Percentiles rank a stretch among this genome's conserved stretches.
These are phyloP conservation scores for Myxozyma sirexii DNA, from an alignment of 805 yeast species.

Conservation along the genomic window DNA sequence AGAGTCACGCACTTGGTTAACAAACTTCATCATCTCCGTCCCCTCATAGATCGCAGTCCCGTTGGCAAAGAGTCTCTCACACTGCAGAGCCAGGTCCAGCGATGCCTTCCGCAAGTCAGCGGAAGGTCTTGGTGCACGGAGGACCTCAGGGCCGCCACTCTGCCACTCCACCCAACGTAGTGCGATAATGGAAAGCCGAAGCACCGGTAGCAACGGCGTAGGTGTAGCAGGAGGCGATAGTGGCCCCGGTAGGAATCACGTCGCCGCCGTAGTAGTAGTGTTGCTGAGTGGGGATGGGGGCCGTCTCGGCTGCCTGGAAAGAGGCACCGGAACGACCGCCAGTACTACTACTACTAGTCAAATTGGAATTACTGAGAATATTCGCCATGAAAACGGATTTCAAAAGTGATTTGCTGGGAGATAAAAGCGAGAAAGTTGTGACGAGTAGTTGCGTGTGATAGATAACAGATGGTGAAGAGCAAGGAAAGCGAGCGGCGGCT, in stretches of 20 bases:
- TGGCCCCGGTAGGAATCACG: conserved; percentile 20
- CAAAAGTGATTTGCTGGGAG: background rate
- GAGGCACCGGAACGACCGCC: conserved; percentile 20
- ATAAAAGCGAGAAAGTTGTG: background rate
- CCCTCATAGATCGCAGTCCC: conserved; percentile 35
- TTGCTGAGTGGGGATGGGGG: conserved; percentile 8
- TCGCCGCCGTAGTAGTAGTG: conserved; percentile 20
- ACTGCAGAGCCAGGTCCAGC: conserved; percentile 37
- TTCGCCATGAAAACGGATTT: conserved; percentile 32
- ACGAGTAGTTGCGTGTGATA: background rate
- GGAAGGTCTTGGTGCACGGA: conserved; percentile 35
- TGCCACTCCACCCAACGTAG: conserved; percentile 38
- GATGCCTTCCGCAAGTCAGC: conserved; percentile 37
- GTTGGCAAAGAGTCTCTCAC: conserved; percentile 38
- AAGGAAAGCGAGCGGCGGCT: no score
- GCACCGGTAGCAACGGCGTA: conserved; percentile 32
- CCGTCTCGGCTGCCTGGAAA: conserved; percentile 1
- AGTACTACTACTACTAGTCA: conserved; percentile 27
- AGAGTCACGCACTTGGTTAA: background rate
- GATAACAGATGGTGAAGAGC: background rate
- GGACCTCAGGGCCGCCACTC: conserved; percentile 42
- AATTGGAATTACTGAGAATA: conserved; percentile 32
- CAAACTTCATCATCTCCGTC: conserved; percentile 9
- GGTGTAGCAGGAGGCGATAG: conserved; percentile 36
- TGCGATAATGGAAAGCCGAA: conserved; percentile 35